A percentile compares a stretch with the other conserved stretches of the same genome.
Evolutionary conservation across 2,329 filamentous ascomycete genomes (phyloP).

Genomic region (Diaporthe sp.): DNA sequence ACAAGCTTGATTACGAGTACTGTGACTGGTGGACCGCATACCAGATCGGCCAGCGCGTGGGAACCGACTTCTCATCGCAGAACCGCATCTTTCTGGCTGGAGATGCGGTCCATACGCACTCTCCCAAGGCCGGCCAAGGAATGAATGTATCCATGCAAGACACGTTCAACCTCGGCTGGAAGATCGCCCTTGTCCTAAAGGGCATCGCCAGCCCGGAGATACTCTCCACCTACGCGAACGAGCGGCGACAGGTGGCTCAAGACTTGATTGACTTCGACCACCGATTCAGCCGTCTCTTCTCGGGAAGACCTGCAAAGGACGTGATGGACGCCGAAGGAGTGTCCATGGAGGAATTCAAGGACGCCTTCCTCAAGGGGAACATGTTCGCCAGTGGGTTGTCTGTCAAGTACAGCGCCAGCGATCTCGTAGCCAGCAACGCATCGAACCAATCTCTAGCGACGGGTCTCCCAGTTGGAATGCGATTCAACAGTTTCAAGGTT

Average conservation of each 20-base stretch:
- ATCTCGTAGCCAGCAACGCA: conserved; percentile 66
- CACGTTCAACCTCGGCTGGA: conserved; percentile 70
- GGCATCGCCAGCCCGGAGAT: conserved; percentile 59
- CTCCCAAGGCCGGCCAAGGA: conserved; percentile 76
- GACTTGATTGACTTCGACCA: conserved; percentile 77
- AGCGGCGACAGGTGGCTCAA: conserved; percentile 72
- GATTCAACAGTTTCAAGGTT: conserved; percentile 71
- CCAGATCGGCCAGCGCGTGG: conserved; percentile 77
- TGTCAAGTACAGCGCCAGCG: conserved; percentile 70
- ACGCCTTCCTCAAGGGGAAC: conserved; percentile 71
- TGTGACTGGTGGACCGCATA: conserved; percentile 79
- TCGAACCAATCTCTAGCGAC: conserved; percentile 56
- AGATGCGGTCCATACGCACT: conserved; percentile 71
- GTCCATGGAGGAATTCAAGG: conserved; percentile 73
- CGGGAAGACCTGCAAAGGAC: conserved; percentile 69
- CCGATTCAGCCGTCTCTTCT: conserved; percentile 69
- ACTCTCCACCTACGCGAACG: conserved; percentile 64
- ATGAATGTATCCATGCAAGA: conserved; percentile 83
- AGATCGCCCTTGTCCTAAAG: conserved; percentile 63
- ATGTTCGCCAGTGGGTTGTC: conserved; percentile 63
- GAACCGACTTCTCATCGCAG: conserved; percentile 66
- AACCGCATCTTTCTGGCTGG: conserved; percentile 78
- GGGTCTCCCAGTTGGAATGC: conserved; percentile 65
- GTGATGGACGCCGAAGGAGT: conserved; percentile 72
- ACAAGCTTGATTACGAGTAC: conserved; percentile 74